Percentiles rank a stretch among this genome's conserved stretches.
These are phyloP conservation scores for Passiflora organensis DNA, from an alignment of 345 rosid species.

Conservation along the genomic window DNA sequence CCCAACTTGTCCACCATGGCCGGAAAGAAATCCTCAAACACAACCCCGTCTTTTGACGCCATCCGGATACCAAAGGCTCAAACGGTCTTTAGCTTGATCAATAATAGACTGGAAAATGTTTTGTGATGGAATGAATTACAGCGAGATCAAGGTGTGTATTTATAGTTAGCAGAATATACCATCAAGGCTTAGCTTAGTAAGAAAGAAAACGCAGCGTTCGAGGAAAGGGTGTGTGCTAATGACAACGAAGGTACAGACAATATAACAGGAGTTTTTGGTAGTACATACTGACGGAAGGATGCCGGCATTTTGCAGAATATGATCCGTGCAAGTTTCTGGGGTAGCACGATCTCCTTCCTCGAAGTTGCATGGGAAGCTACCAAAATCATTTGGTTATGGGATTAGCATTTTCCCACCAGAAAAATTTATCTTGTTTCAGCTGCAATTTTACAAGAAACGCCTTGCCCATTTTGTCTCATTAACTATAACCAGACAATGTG, in stretches of 20 bases:
- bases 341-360: slow-evolving; percentile 27
- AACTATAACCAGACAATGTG: too few species aligned
- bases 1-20: slow-evolving; percentile 54
- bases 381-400: not conserved
- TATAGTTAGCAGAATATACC: slow-evolving; percentile 2
- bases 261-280: too few species aligned
- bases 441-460: slow-evolving; percentile 1
- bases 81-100: too few species aligned
- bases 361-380: slow-evolving; percentile 43
- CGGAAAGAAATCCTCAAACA: slow-evolving; percentile 53
- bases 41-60: slow-evolving; percentile 27
- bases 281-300: too few species aligned
- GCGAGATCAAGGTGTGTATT: not conserved
- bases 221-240: slow-evolving; percentile 15
- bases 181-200: not conserved
- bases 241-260: slow-evolving; percentile 30
- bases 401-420: slow-evolving; percentile 3
- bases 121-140: too few species aligned
- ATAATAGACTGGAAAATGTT: too few species aligned
- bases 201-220: slow-evolving; percentile 9
- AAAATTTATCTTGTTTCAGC: not conserved
- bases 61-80: too few species aligned
- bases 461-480: too few species aligned
- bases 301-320: slow-evolving; percentile 10
- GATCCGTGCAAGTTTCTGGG: slow-evolving; percentile 6